Percentiles rank a stretch among this genome's conserved stretches.
Evolutionary conservation across 306 rosid species (phyloP).

Genomic region (Gillenia trifoliata): DNA sequence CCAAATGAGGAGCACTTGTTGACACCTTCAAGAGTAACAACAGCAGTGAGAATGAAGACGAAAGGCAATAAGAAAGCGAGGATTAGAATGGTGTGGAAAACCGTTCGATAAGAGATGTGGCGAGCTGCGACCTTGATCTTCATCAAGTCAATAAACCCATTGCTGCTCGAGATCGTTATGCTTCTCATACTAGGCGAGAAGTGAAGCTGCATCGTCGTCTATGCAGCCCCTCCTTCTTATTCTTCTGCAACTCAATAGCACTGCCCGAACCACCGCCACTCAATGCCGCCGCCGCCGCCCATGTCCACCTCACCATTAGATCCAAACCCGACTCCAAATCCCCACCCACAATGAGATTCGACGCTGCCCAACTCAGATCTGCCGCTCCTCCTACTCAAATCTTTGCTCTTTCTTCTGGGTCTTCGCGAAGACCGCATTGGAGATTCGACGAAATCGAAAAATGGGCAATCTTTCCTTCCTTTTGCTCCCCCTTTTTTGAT

Average conservation of each 20-base stretch:
- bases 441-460: slow-evolving; percentile 14
- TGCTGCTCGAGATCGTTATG: slow-evolving; percentile 97
- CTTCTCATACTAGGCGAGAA: slow-evolving; percentile 99
- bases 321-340: slow-evolving; percentile 38
- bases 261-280: slow-evolving; percentile 24
- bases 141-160: slow-evolving; percentile 99
- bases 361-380: slow-evolving; percentile 33
- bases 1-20: slow-evolving; percentile 99
- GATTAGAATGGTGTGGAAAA: slow-evolving; percentile 95
- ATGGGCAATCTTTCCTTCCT: not conserved
- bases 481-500: not conserved
- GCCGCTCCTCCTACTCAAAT: slow-evolving; percentile 25
- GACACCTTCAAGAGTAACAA: slow-evolving; percentile 99
- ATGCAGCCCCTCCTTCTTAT: slow-evolving; percentile 64
- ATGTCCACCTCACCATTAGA: slow-evolving; percentile 58
- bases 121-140: slow-evolving; percentile 99
- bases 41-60: slow-evolving; percentile 97
- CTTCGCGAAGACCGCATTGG: slow-evolving; percentile 59
- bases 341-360: slow-evolving; percentile 29
- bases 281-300: slow-evolving; percentile 30
- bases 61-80: slow-evolving; percentile 94
- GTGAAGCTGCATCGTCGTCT: slow-evolving; percentile 99
- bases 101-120: slow-evolving; percentile 96
- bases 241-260: slow-evolving; percentile 33
- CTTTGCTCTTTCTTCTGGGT: slow-evolving; percentile 25